These are phyloP conservation scores for Cercophora sp. DNA, from an alignment of 495 filamentous ascomycete species.

Conservation along the genomic window DNA sequence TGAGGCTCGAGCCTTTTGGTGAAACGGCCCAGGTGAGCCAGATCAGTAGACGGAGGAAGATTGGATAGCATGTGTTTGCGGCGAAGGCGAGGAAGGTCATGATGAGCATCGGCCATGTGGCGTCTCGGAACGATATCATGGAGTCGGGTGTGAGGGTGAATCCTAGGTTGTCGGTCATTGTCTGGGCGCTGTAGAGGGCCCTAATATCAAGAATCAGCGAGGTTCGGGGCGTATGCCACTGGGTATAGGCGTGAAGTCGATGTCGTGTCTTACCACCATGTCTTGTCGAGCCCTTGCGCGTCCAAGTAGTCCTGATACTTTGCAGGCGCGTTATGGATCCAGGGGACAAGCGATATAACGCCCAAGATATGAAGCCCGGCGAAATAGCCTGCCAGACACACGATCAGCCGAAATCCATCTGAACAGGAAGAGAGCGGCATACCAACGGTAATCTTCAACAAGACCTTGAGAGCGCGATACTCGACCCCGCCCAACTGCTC, in stretches of 20 bases:
- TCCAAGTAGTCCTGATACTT: slow-evolving; percentile 59
- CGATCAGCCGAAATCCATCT: slow-evolving; percentile 2
- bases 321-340: slow-evolving; percentile 58
- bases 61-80: slow-evolving; percentile 87
- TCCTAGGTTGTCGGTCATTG: slow-evolving; percentile 80
- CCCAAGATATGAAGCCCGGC: slow-evolving; percentile 68
- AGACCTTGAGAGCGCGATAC: slow-evolving; percentile 78
- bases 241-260: background rate
- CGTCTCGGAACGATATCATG: slow-evolving; percentile 73
- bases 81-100: slow-evolving; percentile 77
- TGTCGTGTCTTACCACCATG: slow-evolving; percentile 58
- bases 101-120: slow-evolving; percentile 65
- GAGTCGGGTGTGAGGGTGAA: slow-evolving; percentile 82
- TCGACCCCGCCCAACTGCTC: slow-evolving; percentile 89
- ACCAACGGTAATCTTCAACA: slow-evolving; percentile 61
- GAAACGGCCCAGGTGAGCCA: slow-evolving; percentile 61
- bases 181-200: slow-evolving; percentile 76
- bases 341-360: slow-evolving; percentile 63
- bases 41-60: slow-evolving; percentile 80
- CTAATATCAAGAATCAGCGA: too few species aligned
- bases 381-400: slow-evolving; percentile 56
- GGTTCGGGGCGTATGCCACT: too few species aligned
- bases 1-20: slow-evolving; percentile 56
- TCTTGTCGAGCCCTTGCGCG: slow-evolving; percentile 53
- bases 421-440: background rate